Evolutionary conservation across 257 asterid species (phyloP).

Genomic region (Oldenlandia corymbosa): DNA sequence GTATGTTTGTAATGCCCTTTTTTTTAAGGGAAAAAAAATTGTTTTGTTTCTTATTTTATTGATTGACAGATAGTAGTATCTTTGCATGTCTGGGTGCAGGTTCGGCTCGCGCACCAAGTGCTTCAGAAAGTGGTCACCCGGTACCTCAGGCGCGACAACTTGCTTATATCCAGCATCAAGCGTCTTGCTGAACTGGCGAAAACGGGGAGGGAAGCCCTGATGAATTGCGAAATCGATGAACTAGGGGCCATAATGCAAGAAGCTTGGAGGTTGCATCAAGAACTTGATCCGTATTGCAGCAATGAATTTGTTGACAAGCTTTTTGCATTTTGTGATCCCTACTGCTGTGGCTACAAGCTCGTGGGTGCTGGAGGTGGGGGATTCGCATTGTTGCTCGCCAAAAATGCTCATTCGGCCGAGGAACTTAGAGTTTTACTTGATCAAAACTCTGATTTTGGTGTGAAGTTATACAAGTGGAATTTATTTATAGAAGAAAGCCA

Average conservation of each 20-base stretch:
- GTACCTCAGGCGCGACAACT: conserved; percentile 80
- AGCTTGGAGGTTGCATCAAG: conserved; percentile 97
- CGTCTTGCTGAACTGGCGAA: conserved; percentile 85
- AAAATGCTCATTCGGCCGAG: conserved; percentile 56
- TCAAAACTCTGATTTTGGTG: conserved; percentile 46
- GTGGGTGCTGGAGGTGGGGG: conserved; percentile 99
- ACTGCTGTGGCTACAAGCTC: conserved; percentile 83
- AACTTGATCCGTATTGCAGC: conserved; percentile 96
- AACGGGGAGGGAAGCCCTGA: conserved; percentile 81
- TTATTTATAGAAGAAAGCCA: conserved; percentile 41
- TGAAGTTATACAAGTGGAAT: conserved; percentile 65
- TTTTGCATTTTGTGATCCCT: conserved; percentile 53
- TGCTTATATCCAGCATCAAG: conserved; percentile 83
- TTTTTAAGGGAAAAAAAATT: too few species aligned
- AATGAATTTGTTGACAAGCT: conserved; percentile 74
- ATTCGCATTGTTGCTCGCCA: conserved; percentile 74
- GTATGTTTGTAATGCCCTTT: neutral
- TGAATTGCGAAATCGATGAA: conserved; percentile 73
- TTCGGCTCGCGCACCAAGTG: conserved; percentile 87
- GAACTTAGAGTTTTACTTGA: conserved; percentile 40
- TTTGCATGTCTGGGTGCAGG: conserved; percentile 60
- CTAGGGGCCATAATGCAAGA: conserved; percentile 72
- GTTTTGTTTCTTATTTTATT: neutral
- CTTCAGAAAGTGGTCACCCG: conserved; percentile 93
- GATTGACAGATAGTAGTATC: neutral